A percentile compares a stretch with the other conserved stretches of the same genome.
phyloP scores from a whole-genome alignment of 805 yeast species.

The Saccharomyces jurei region DNA sequence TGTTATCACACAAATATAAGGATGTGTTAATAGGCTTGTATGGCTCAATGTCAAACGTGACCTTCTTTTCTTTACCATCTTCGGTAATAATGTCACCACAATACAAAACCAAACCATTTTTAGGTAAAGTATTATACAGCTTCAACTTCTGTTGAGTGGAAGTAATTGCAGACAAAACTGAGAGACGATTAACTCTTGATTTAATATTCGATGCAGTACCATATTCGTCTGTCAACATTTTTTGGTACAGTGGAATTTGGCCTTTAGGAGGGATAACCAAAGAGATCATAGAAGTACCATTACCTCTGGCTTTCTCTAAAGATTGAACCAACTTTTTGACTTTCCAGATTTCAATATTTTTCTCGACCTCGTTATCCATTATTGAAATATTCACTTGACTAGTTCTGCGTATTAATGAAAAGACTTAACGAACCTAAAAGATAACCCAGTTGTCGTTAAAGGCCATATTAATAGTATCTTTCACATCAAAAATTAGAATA shows the following conservation, averaged over 20 bases:
- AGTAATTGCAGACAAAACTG: slow-evolving; percentile 93
- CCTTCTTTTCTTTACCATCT: slow-evolving; percentile 95
- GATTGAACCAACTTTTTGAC: slow-evolving; percentile 87
- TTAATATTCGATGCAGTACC: slow-evolving; percentile 98
- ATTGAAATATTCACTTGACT: background rate
- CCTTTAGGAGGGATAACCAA: slow-evolving; percentile 92
- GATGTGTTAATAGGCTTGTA: slow-evolving; percentile 99
- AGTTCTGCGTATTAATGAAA: background rate
- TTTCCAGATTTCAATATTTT: slow-evolving; percentile 98
- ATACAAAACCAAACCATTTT: slow-evolving; percentile 89
- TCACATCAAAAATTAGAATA: background rate
- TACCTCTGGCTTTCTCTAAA: slow-evolving; percentile 89
- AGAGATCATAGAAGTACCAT: slow-evolving; percentile 98
- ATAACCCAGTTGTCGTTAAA: background rate
- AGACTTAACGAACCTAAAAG: background rate
- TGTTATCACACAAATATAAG: slow-evolving; percentile 89
- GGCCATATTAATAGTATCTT: background rate
- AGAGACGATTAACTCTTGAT: slow-evolving; percentile 92
- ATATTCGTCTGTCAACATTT: slow-evolving; percentile 94
- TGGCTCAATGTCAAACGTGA: slow-evolving; percentile 96
- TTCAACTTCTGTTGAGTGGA: slow-evolving; percentile 96
- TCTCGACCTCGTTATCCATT: slow-evolving; percentile 72
- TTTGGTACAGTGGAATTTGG: slow-evolving; percentile 79
- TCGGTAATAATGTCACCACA: slow-evolving; percentile 98
- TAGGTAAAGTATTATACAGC: slow-evolving; percentile 81